phyloP scores from a whole-genome alignment of 495 filamentous ascomycete species.

The Chaetomidium leptoderma region DNA sequence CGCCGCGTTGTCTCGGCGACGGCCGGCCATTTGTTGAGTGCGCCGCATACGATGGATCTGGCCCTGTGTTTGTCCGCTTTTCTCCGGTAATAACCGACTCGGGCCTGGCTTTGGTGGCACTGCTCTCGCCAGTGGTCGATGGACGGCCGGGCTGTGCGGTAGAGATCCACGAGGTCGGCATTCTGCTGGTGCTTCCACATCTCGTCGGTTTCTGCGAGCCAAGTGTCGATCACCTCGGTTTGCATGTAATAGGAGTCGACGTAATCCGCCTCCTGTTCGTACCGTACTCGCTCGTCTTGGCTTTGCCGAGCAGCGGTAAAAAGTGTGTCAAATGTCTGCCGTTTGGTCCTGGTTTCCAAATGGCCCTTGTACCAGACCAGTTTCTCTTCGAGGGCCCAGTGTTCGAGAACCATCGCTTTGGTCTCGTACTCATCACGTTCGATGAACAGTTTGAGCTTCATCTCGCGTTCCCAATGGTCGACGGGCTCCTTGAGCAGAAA shows the following conservation, averaged over 20 bases:
- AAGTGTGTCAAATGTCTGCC: conserved; percentile 11
- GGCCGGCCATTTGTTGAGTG: conserved; percentile 28
- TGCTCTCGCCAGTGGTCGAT: conserved; percentile 28
- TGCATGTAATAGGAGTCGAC: conserved; percentile 20
- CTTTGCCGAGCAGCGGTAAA: conserved; percentile 6
- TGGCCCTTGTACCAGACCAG: conserved; percentile 24
- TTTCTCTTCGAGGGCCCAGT: conserved; percentile 27
- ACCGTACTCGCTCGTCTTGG: not conserved
- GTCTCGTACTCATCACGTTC: conserved; percentile 15
- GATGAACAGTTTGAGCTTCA: conserved; percentile 24
- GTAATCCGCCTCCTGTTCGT: conserved; percentile 20
- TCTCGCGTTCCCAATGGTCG: conserved; percentile 24
- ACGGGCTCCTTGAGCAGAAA: conserved; percentile 19
- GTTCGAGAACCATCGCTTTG: conserved; percentile 18
- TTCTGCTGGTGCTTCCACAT: conserved; percentile 25
- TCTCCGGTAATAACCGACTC: conserved; percentile 7
- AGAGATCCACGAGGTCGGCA: conserved; percentile 27
- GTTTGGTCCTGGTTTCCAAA: conserved; percentile 15
- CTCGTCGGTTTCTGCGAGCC: conserved; percentile 18
- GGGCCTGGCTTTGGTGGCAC: conserved; percentile 5
- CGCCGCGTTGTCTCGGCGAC: conserved; percentile 20
- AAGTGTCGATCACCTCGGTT: conserved; percentile 19
- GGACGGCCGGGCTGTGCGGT: conserved; percentile 26
- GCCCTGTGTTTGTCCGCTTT: conserved; percentile 16
- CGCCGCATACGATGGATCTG: conserved; percentile 14